Conservation (phyloP, 2,329 filamentous ascomycete genomes). For the Mariannaea elegans region DNA sequence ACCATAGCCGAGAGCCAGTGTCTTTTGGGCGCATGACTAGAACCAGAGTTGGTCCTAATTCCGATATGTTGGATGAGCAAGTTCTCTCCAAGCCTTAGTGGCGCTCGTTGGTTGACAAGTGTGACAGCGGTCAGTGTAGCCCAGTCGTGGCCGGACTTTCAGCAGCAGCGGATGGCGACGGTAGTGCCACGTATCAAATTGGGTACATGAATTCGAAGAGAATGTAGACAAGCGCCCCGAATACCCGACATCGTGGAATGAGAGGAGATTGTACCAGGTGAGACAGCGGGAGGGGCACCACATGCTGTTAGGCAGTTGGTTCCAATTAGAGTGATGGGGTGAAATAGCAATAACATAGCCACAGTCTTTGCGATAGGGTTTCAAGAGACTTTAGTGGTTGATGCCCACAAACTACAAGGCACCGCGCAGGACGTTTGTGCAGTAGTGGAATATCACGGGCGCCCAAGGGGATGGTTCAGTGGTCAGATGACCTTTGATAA, state of each 20-base stretch:
- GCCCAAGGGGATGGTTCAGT: background rate
- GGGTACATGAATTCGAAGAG: slow-evolving; percentile 2
- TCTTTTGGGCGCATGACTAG: background rate
- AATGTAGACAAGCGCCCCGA: background rate
- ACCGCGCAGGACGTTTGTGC: background rate
- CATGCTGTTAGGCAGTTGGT: no score
- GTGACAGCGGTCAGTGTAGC: slow-evolving; percentile 3
- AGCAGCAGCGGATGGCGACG: background rate
- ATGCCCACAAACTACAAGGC: slow-evolving; percentile 1
- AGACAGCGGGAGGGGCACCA: background rate
- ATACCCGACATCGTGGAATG: background rate
- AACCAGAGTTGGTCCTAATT: background rate
- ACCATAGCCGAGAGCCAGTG: background rate
- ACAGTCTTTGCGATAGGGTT: slow-evolving; percentile 3
- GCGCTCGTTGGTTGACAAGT: slow-evolving; percentile 9
- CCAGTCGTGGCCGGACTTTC: background rate
- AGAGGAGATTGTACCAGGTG: background rate
- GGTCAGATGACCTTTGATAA: slow-evolving; percentile 10
- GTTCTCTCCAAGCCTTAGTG: background rate
- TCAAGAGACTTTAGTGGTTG: background rate
- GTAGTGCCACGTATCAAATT: slow-evolving; percentile 19
- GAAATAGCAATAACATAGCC: no score
- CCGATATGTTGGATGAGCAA: no score
- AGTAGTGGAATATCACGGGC: background rate
- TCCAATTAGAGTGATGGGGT: no score